Evolutionary conservation across 1,139 yeast species (phyloP), one percentile per base, ranked within the genome.

Genomic region (Yamadazyma trypodendri): DNA sequence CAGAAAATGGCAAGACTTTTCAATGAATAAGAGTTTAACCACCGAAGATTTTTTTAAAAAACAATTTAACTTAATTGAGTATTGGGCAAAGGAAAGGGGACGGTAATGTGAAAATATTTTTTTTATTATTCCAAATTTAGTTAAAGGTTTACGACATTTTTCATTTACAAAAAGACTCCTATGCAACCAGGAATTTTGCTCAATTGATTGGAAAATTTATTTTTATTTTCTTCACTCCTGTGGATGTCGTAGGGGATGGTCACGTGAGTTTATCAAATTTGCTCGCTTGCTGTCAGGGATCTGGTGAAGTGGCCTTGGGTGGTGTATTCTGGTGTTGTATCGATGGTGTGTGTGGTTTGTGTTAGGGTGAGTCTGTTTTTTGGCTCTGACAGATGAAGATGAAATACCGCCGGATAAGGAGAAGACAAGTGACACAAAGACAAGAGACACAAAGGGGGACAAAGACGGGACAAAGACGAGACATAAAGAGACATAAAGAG

Each of bases 181-280:
- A 27, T 27, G 14, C 29, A 27, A 27, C 29, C 28, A 27, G 12
- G 15, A n/a, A 23, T 7, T 7, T 12, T 7, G 15, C 11, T 12
- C 17, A n/a, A n/a, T n/a, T n/a, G n/a, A n/a, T 25, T 6, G 28
- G 14, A 13, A 27, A 27, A 27, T 27, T 27, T 27, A 15, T 15
- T 27, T 27, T 27, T 27, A 15, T 27, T 27, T 14, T 27, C 15
- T n/a, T 4, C 12, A 27, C 20, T 27, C 31, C 31, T 28, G 22
- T 28, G 31, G 12, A 18, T 28, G 31, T 28, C 31, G 31, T 18
- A n/a, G n/a, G n/a, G n/a, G n/a, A n/a, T n/a, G 7, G 21, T 18
- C 21, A 18, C 21, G 21, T 18, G 21, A 18, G 21, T 18, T n/a
- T n/a, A n/a, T n/a, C n/a, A n/a, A n/a, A n/a, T 7, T 20, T 20